phyloP scores from a whole-genome alignment of 176 grass and related monocot genomes.

The Melocanna baccifera region DNA sequence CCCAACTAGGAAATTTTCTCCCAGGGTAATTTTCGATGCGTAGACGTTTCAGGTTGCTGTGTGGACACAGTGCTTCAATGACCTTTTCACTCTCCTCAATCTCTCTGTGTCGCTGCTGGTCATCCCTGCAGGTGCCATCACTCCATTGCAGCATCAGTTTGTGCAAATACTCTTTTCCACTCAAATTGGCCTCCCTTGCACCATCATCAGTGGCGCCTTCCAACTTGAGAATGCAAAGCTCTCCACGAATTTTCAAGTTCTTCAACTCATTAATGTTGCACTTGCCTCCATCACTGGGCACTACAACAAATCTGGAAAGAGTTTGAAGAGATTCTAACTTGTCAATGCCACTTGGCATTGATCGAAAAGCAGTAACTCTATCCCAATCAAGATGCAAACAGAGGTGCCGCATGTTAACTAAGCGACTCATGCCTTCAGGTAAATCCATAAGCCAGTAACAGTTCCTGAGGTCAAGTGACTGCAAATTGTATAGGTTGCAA shows the following conservation, averaged over 20 bases:
- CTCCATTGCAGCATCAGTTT: slow-evolving; percentile 58
- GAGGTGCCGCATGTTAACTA: slow-evolving; percentile 55
- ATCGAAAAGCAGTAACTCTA: slow-evolving; percentile 26
- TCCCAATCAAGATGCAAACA: slow-evolving; percentile 58
- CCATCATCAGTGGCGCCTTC: slow-evolving; percentile 14
- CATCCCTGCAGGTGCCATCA: neutral
- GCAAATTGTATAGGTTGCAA: slow-evolving; percentile 47
- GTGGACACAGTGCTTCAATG: slow-evolving; percentile 24
- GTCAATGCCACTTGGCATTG: slow-evolving; percentile 21
- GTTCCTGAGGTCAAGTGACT: slow-evolving; percentile 40
- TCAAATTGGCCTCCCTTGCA: slow-evolving; percentile 37
- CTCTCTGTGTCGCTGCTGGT: neutral
- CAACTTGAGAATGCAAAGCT: slow-evolving; percentile 61
- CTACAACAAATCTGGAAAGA: slow-evolving; percentile 42
- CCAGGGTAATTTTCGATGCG: slow-evolving; percentile 53
- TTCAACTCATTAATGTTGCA: slow-evolving; percentile 49
- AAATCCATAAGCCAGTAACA: slow-evolving; percentile 42
- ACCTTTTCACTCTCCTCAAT: neutral
- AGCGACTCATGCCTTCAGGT: slow-evolving; percentile 32
- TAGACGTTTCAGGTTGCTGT: slow-evolving; percentile 31
- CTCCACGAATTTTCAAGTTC: slow-evolving; percentile 56
- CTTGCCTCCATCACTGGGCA: slow-evolving; percentile 4
- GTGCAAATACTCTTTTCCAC: slow-evolving; percentile 36
- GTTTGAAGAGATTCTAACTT: slow-evolving; percentile 35
- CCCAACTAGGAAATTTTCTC: slow-evolving; percentile 46